phyloP scores from a whole-genome alignment of 2,329 filamentous ascomycete species.

The Fusarium sp. region DNA sequence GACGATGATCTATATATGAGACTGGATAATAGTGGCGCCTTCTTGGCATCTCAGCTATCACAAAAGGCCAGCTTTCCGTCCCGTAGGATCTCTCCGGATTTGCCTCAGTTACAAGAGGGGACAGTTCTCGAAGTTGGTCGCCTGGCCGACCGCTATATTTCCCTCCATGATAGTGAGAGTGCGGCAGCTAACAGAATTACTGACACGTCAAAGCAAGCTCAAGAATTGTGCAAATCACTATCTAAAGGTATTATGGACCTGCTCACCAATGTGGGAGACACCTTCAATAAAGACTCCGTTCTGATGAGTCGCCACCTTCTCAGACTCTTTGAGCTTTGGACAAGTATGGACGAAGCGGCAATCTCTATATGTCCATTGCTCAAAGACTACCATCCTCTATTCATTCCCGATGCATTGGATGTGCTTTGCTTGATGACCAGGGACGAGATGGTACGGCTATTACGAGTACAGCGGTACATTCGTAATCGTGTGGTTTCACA shows the following conservation, averaged over 20 bases:
- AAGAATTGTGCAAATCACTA: not conserved
- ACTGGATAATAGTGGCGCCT: slow-evolving; percentile 58
- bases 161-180: accelerated
- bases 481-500: slow-evolving; percentile 33
- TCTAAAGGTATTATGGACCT: not conserved
- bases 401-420: slow-evolving; percentile 66
- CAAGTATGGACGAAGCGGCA: slow-evolving; percentile 67
- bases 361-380: slow-evolving; percentile 63
- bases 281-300: slow-evolving; percentile 54
- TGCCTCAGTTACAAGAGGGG: not conserved
- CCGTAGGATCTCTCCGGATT: accelerated
- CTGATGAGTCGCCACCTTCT: slow-evolving; percentile 59
- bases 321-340: slow-evolving; percentile 70
- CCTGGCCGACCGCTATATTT: not conserved
- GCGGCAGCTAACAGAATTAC: accelerated
- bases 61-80: slow-evolving; percentile 46
- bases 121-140: not conserved
- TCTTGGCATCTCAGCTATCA: not conserved
- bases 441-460: slow-evolving; percentile 66
- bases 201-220: not conserved
- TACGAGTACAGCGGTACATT: slow-evolving; percentile 45
- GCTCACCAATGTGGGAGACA: slow-evolving; percentile 11
- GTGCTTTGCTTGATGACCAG: slow-evolving; percentile 65
- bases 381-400: slow-evolving; percentile 64
- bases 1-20: slow-evolving; percentile 53